Base-by-base conservation (phyloP, 352 stramenopile genomes). In the Phytopythium boreale region DNA sequence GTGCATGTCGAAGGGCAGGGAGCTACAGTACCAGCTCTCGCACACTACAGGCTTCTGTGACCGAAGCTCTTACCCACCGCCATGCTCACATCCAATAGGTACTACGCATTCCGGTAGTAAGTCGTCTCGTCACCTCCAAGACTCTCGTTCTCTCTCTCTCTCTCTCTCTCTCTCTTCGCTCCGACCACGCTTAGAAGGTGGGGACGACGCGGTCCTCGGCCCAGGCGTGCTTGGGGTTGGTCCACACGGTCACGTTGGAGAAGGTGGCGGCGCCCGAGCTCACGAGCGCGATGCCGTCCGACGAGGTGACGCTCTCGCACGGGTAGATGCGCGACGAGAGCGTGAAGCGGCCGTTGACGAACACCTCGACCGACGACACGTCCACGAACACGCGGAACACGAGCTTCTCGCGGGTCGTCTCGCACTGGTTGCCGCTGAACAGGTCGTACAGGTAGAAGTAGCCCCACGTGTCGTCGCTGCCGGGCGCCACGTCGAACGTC, bases 351-450 rank as follows among this genome's bases (percentile, higher is more conserved):
- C 71, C 79, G 71, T 90, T 90, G 62, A 90, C 77, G 44, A 90
- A 88, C 63, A 90, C 81, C 53, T 90, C 81, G 22, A 87, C 70
- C 31, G 74, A 79, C n/a, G 81, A 88, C 49, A 90, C 81, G 64
- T 90, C 81, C 41, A 88, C 81, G 60, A 85, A 90, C 50, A 90
- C 63, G 66, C 73, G 76, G 69, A 90, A 87, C 31, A 57, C 73
- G 50, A 89, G 66, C 56, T 67, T 79, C 68, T 89, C 80, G 26
- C 71, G 73, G 27, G 59, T 63, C 19, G 72, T 59, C 51, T 74
- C 64, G 60, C 78, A 89, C 55, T 70, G 51, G 50, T 70, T 58
- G 60, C 71, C 65, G 17, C 59, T 69, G 34, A 82, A 79, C 22
- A 76, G 37, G 61, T 85, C 76, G 68, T 85, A 88, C 52, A 86